These are phyloP conservation scores for Saccharomycopsis synnaedendra DNA, from an alignment of 805 yeast genomes.

Conservation along the genomic window DNA sequence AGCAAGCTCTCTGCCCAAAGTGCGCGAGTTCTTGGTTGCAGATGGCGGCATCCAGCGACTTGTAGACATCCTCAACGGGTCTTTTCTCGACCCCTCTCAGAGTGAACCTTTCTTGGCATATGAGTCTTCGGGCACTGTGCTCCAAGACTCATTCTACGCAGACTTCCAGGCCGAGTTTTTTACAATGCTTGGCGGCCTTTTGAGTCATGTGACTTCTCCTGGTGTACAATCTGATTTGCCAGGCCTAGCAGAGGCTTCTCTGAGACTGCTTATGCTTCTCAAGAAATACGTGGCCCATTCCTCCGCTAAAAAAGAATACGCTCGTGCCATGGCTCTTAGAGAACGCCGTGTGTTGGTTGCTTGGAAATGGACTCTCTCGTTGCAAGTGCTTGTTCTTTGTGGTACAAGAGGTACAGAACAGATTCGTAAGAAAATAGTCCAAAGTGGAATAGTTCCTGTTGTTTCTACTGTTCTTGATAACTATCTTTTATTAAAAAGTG, in stretches of 20 bases:
- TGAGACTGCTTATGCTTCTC: background rate
- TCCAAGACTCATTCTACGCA: background rate
- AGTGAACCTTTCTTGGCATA: constrained; percentile 15
- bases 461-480: constrained; percentile 89
- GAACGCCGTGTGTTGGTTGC: constrained; percentile 44
- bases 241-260: background rate
- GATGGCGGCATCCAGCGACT: constrained; percentile 92
- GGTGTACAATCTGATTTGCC: background rate
- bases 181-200: constrained; percentile 4
- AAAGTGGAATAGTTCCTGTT: constrained; percentile 85
- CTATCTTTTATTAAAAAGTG: constrained; percentile 34
- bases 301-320: constrained; percentile 2
- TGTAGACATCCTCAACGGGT: constrained; percentile 75
- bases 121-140: constrained; percentile 8
- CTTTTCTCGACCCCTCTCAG: constrained; percentile 30
- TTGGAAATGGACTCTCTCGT: constrained; percentile 95
- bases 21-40: constrained; percentile 74
- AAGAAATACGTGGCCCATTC: background rate
- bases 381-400: constrained; percentile 82
- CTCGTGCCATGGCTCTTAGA: constrained; percentile 20
- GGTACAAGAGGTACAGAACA: constrained; percentile 90
- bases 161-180: constrained; percentile 5
- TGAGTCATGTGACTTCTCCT: constrained; percentile 1
- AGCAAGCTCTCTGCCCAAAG: constrained; percentile 77
- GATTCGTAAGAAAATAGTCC: constrained; percentile 75